These are phyloP conservation scores for Cladosporium sp. DNA, from an alignment of 2,329 filamentous ascomycete species.

Conservation along the genomic window DNA sequence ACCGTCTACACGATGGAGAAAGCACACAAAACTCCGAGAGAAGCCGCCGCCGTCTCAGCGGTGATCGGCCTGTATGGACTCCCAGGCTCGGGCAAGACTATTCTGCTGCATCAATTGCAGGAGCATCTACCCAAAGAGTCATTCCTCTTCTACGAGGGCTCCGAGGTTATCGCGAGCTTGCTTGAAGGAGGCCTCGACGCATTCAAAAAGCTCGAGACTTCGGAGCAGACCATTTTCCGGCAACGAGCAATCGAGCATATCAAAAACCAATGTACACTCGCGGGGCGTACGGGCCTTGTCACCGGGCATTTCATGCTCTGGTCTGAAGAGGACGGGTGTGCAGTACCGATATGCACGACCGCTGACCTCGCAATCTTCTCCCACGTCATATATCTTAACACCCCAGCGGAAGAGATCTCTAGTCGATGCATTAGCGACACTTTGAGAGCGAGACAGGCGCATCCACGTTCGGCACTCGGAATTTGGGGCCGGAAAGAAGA, in stretches of 20 bases:
- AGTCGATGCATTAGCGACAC: too few relatives aligned
- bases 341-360: neutral
- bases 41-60: conserved; percentile 4
- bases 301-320: neutral
- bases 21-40: neutral
- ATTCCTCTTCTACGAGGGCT: conserved; percentile 53
- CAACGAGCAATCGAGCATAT: neutral
- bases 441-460: too few relatives aligned
- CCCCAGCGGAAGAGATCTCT: too few relatives aligned
- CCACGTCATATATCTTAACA: too few relatives aligned
- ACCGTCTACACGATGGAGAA: neutral
- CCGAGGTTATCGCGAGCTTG: conserved; percentile 41
- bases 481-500: too few relatives aligned
- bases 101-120: conserved; percentile 40
- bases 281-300: neutral
- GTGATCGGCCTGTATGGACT: conserved; percentile 55
- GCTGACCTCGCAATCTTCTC: neutral
- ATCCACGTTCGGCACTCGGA: too few relatives aligned
- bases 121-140: conserved; percentile 28
- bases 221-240: neutral
- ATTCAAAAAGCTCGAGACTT: conserved; percentile 49
- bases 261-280: neutral
- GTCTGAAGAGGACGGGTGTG: neutral
- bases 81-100: conserved; percentile 52
- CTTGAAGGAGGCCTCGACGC: conserved; percentile 44